Conservation (phyloP, 257 asterid species). For the Voacanga thouarsii region DNA sequence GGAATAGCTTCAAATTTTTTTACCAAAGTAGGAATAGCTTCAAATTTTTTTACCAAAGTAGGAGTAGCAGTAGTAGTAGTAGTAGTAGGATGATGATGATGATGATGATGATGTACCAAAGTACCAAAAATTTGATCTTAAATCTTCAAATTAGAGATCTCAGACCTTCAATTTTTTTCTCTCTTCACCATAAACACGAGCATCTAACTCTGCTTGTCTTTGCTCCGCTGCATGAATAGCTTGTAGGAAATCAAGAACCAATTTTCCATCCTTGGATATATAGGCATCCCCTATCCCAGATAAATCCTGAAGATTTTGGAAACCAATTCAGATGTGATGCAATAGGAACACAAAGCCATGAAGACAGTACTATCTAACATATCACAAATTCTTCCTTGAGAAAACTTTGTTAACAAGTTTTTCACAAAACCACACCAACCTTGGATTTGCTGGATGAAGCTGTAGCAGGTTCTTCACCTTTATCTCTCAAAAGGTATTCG, state of each 20-base stretch:
- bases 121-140: background rate
- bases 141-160: background rate
- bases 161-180: conserved; percentile 71
- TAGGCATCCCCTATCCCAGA: conserved; percentile 58
- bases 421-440: conserved; percentile 19
- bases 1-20: no score
- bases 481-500: conserved; percentile 56
- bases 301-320: conserved; percentile 45
- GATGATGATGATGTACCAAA: background rate
- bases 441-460: conserved; percentile 38
- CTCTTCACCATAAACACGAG: conserved; percentile 57
- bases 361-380: background rate
- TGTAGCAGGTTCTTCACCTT: conserved; percentile 33
- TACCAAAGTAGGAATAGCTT: no score
- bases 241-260: conserved; percentile 86
- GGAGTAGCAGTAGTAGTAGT: no score
- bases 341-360: background rate
- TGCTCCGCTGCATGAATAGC: conserved; percentile 98
- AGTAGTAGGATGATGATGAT: no score
- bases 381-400: background rate
- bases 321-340: conserved; percentile 10
- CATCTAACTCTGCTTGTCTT: conserved; percentile 87
- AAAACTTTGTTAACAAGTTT: background rate
- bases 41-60: no score
- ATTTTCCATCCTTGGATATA: conserved; percentile 78